Percentiles rank a stretch among this genome's conserved stretches.
Evolutionary conservation across 345 rosid species (phyloP).

Genomic region (Camelina laxa): DNA sequence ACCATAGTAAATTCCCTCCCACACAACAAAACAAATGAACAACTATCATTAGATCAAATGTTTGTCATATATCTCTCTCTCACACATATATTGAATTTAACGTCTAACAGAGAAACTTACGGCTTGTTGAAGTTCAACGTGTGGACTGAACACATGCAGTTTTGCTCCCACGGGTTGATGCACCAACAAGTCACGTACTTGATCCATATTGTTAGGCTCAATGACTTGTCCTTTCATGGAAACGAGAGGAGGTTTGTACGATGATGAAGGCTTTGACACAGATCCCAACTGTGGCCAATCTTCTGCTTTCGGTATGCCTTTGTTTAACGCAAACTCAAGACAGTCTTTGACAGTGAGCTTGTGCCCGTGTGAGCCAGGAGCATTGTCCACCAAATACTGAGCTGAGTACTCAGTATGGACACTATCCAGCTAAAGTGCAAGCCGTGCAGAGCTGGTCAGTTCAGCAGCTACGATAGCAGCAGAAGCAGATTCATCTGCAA

Average conservation of each 20-base stretch:
- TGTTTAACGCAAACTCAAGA: background rate
- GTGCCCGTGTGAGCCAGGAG: background rate
- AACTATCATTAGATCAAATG: background rate
- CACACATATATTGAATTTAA: too few species aligned
- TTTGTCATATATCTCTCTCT: too few species aligned
- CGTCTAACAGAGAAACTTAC: background rate
- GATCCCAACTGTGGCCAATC: slow-evolving; percentile 7
- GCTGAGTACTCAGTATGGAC: slow-evolving; percentile 16
- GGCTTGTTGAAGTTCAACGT: background rate
- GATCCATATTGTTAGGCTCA: background rate
- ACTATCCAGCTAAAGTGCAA: slow-evolving; percentile 1
- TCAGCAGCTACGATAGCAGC: background rate
- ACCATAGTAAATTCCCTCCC: slow-evolving; percentile 7
- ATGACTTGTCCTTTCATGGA: slow-evolving; percentile 22
- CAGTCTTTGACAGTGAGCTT: slow-evolving; percentile 17
- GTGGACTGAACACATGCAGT: slow-evolving; percentile 15
- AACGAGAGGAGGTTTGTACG: background rate
- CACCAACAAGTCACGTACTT: background rate
- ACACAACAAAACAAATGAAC: background rate
- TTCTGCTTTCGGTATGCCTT: background rate
- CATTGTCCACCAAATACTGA: slow-evolving; percentile 16
- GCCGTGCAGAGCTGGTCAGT: slow-evolving; percentile 5
- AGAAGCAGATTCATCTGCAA: background rate
- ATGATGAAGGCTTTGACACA: background rate
- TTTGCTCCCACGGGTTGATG: slow-evolving; percentile 8